Conservation (phyloP, 352 stramenopile genomes). For the Paralagenidium karlingii region DNA sequence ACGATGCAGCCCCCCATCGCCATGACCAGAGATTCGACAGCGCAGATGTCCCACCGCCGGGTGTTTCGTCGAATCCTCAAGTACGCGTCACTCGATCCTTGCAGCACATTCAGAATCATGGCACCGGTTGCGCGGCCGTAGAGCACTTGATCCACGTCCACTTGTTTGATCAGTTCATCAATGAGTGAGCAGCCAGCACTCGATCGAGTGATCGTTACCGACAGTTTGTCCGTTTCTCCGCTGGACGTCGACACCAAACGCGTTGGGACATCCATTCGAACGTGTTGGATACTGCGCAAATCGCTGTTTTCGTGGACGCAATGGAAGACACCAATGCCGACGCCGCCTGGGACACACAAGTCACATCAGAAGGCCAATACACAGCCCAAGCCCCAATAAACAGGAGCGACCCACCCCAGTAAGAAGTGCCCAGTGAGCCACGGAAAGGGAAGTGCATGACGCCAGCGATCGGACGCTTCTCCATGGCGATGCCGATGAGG, state of each 20-base stretch:
- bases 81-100: conserved; percentile 45
- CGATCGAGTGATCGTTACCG: conserved; percentile 38
- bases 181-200: conserved; percentile 37
- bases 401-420: conserved; percentile 29
- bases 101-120: conserved; percentile 56
- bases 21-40: conserved; percentile 46
- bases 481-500: conserved; percentile 57
- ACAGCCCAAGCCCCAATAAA: conserved; percentile 1
- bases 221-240: too few species aligned
- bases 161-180: conserved; percentile 17
- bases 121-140: conserved; percentile 56
- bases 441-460: conserved; percentile 65
- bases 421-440: conserved; percentile 31
- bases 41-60: conserved; percentile 72
- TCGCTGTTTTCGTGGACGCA: conserved; percentile 16
- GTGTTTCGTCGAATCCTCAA: conserved; percentile 56
- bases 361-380: neutral
- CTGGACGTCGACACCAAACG: conserved; percentile 15
- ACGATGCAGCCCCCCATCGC: conserved; percentile 39
- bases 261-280: conserved; percentile 7
- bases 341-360: conserved; percentile 17
- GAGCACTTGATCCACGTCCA: conserved; percentile 20
- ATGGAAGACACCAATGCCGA: conserved; percentile 33
- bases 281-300: conserved; percentile 13
- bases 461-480: conserved; percentile 42